phyloP scores from a whole-genome alignment of 495 filamentous ascomycete genomes.

The Eremomyces bilateralis region DNA sequence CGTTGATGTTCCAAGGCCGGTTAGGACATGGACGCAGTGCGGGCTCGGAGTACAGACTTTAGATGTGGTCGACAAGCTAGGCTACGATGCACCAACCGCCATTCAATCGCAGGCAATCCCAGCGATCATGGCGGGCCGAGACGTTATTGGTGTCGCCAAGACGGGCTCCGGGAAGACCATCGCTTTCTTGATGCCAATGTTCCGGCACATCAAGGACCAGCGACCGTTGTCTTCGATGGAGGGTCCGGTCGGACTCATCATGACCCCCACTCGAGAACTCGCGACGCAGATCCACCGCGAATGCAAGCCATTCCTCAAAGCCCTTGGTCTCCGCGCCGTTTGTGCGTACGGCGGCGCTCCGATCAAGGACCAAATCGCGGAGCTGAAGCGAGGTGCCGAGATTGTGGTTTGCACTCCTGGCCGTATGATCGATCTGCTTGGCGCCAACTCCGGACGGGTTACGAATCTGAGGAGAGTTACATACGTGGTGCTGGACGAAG shows the following conservation, averaged over 20 bases:
- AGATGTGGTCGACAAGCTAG: conserved; percentile 64
- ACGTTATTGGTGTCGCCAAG: conserved; percentile 92
- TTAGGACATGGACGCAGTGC: conserved; percentile 92
- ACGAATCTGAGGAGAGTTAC: conserved; percentile 77
- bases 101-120: conserved; percentile 94
- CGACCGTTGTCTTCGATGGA: conserved; percentile 60
- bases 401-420: conserved; percentile 91
- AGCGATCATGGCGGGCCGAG: conserved; percentile 84
- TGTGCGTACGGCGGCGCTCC: conserved; percentile 90
- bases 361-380: conserved; percentile 94
- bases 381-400: conserved; percentile 85
- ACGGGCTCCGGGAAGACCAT: conserved; percentile 98
- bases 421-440: conserved; percentile 89
- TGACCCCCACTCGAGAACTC: conserved; percentile 89
- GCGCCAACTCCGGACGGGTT: conserved; percentile 78
- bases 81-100: conserved; percentile 74
- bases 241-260: conserved; percentile 68
- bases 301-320: conserved; percentile 81
- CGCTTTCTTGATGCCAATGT: conserved; percentile 88
- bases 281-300: conserved; percentile 89
- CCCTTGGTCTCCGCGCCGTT: conserved; percentile 70
- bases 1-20: conserved; percentile 71
- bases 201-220: conserved; percentile 93
- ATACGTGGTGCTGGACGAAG: conserved; percentile 89
- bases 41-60: conserved; percentile 69